Base-by-base conservation (phyloP, 2,329 filamentous ascomycete species). In the Talaromyces sp. region DNA sequence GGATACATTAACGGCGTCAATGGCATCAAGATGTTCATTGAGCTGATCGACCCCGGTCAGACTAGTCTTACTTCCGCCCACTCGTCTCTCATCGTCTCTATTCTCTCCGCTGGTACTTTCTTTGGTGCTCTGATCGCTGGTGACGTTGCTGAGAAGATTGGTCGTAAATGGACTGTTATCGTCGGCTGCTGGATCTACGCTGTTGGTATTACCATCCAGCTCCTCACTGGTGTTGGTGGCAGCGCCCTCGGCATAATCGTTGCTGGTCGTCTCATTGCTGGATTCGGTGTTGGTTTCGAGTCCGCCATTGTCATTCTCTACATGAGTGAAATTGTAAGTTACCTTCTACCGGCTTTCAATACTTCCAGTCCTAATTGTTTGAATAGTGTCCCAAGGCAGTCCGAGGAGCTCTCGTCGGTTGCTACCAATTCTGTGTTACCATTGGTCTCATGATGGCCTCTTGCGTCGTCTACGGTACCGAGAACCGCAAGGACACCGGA, bases 401-500 rank as follows among this genome's bases (percentile, higher is more conserved):
- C 69, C 87, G 91, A 73, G 91, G 91, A 74, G 88, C 90, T 64
- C 85, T 93, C 60, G 91, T 94, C n/a, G 87, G 89, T 1, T 90
- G 89, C 4, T 93, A 93, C 81, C 91, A 93, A 76, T 93, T 93
- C 83, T 92, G 88, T 77, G 89, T 93, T 77, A 93, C 91, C 67
- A 85, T 93, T 69, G 91, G 91, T 79, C 81, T 95, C 69, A 82
- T 94, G 75, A 79, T 94, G 67, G 91, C 91, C 25, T 86, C 90
- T 1, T 88, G 87, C 71, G 87, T 95, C 72, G 86, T 89, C 78
- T 93, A 95, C 76, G 88, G 78, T 61, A 91, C 89, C 65, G 78
- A 92, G 77, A 72, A 87, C 70, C 83, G 85, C 69, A 74, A 71
- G 17, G 86, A 90, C 77, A 87, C 86, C 7, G 85, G 85, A 69